These are phyloP conservation scores for Aspergillus sclerotialis DNA, from an alignment of 2,329 filamentous ascomycete species.

Conservation along the genomic window DNA sequence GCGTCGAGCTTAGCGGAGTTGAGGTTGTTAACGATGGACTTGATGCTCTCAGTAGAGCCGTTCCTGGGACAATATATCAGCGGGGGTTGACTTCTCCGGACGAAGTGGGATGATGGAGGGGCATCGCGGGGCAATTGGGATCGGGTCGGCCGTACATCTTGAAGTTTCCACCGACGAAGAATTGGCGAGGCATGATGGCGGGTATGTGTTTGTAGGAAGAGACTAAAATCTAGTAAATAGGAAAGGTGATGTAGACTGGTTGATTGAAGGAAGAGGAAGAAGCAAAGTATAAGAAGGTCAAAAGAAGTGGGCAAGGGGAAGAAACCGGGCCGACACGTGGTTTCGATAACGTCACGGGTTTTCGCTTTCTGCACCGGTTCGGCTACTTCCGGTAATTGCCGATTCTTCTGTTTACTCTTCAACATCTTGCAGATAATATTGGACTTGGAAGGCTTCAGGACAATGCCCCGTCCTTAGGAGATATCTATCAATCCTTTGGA, in stretches of 20 bases:
- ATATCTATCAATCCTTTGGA: too few relatives aligned
- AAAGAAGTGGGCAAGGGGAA: conserved; percentile 4
- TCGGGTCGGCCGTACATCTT: conserved; percentile 68
- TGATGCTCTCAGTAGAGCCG: conserved; percentile 82
- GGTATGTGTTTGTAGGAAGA: conserved; percentile 6
- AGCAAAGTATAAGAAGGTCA: conserved; percentile 6
- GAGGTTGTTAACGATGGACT: conserved; percentile 80
- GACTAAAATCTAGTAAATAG: conserved; percentile 1
- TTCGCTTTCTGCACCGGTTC: background rate
- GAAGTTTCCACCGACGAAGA: conserved; percentile 98
- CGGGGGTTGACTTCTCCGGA: background rate
- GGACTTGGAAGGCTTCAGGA: too few relatives aligned
- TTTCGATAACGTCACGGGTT: background rate
- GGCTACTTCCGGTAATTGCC: background rate
- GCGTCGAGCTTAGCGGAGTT: conserved; percentile 67
- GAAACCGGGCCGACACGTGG: conserved; percentile 17
- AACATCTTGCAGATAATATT: too few relatives aligned
- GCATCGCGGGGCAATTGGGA: conserved; percentile 17
- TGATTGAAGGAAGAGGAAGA: conserved; percentile 6
- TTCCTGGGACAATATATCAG: conserved; percentile 59
- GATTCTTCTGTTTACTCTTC: too few relatives aligned
- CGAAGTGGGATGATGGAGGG: conserved; percentile 14
- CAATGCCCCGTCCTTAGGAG: too few relatives aligned
- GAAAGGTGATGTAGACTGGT: background rate
- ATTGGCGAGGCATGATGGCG: conserved; percentile 82